phyloP scores from a whole-genome alignment of 345 rosid genomes.

The Heritiera fomes region DNA sequence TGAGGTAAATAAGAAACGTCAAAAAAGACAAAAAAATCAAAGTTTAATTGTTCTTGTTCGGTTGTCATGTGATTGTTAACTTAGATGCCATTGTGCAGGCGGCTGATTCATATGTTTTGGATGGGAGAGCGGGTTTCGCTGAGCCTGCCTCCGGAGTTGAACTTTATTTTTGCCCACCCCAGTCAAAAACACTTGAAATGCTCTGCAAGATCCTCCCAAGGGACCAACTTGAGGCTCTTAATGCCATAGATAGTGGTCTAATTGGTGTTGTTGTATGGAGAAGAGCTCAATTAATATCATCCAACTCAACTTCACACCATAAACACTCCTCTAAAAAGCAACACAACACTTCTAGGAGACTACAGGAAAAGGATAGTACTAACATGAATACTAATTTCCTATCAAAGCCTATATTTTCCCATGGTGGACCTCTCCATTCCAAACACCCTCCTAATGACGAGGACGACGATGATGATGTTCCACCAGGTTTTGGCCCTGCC shows the following conservation, averaged over 20 bases:
- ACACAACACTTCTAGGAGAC: conserved; percentile 47
- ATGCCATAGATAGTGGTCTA: conserved; percentile 69
- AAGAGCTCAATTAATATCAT: conserved; percentile 61
- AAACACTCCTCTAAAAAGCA: conserved; percentile 59
- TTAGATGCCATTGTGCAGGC: conserved; percentile 46
- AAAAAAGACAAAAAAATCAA: too few relatives aligned
- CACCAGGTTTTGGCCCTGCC: conserved; percentile 90
- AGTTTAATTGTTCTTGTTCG: background rate
- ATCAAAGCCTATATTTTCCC: conserved; percentile 23
- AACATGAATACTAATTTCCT: conserved; percentile 32
- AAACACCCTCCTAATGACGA: conserved; percentile 25
- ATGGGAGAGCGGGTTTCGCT: conserved; percentile 86
- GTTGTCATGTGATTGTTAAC: background rate
- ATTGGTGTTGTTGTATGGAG: conserved; percentile 98
- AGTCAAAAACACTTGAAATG: conserved; percentile 55
- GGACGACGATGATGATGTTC: conserved; percentile 66
- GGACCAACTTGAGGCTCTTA: conserved; percentile 61
- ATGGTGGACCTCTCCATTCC: conserved; percentile 20
- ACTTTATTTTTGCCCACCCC: conserved; percentile 84
- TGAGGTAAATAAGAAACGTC: conserved; percentile 48
- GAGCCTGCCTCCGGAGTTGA: conserved; percentile 83
- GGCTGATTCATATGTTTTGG: conserved; percentile 68
- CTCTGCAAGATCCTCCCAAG: conserved; percentile 67
- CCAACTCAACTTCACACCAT: conserved; percentile 52
- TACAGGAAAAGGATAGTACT: conserved; percentile 41